These are phyloP conservation scores for Dactylellina cionopaga DNA, from an alignment of 2,329 filamentous ascomycete genomes.

Conservation along the genomic window DNA sequence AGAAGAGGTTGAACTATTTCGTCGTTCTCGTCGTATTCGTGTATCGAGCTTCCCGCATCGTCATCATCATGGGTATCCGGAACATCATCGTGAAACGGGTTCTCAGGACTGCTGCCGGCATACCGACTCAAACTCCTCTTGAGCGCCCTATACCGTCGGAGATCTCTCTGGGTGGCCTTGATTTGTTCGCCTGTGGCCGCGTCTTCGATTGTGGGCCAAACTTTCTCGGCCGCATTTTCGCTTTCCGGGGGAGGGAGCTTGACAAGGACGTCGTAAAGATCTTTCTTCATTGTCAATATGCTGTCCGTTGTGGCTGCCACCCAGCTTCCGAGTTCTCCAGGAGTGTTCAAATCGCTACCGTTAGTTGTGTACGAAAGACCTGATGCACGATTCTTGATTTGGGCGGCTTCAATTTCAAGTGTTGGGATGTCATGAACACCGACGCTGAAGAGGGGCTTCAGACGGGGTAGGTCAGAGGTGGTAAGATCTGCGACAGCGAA, in stretches of 20 bases:
- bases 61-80: conserved; percentile 55
- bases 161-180: conserved; percentile 88
- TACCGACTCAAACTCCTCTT: conserved; percentile 67
- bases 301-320: conserved; percentile 95
- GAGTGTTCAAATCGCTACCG: conserved; percentile 55
- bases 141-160: conserved; percentile 79
- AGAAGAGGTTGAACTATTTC: conserved; percentile 46
- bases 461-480: conserved; percentile 61
- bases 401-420: conserved; percentile 70
- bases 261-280: conserved; percentile 88
- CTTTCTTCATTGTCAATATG: conserved; percentile 84
- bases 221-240: conserved; percentile 68
- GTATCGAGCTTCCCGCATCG: conserved; percentile 37
- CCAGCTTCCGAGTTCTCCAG: conserved; percentile 71
- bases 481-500: conserved; percentile 68
- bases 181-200: conserved; percentile 70
- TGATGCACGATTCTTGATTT: conserved; percentile 56
- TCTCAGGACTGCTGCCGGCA: conserved; percentile 55
- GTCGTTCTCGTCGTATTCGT: conserved; percentile 50
- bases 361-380: conserved; percentile 58
- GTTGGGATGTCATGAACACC: conserved; percentile 92
- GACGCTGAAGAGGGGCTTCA: conserved; percentile 88
- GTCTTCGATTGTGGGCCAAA: conserved; percentile 80
- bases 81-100: conserved; percentile 58
- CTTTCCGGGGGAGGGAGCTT: conserved; percentile 76